These are phyloP conservation scores for Fusarium protoensiforme DNA, from an alignment of 2,329 filamentous ascomycete species.

Conservation along the genomic window DNA sequence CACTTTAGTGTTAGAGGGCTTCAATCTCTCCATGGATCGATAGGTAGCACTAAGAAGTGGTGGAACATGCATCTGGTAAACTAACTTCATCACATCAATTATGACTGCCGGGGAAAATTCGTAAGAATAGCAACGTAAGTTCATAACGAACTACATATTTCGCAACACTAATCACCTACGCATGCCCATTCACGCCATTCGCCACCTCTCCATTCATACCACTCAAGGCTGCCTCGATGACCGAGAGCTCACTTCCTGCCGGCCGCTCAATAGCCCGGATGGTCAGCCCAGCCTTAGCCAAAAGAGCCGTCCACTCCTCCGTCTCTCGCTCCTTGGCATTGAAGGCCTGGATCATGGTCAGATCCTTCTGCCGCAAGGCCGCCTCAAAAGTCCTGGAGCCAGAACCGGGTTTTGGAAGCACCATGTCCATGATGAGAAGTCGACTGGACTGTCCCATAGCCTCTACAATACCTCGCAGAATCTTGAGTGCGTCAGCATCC, in stretches of 20 bases:
- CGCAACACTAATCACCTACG: not conserved
- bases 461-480: slow-evolving; percentile 32
- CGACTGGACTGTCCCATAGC: slow-evolving; percentile 8
- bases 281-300: slow-evolving; percentile 8
- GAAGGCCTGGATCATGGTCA: slow-evolving; percentile 38
- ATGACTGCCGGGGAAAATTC: rapidly evolving
- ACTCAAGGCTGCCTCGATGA: slow-evolving; percentile 14
- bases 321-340: slow-evolving; percentile 25
- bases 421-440: slow-evolving; percentile 37
- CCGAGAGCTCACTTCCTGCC: slow-evolving; percentile 23
- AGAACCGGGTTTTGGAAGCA: slow-evolving; percentile 25
- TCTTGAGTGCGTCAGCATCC: slow-evolving; percentile 46
- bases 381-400: slow-evolving; percentile 10
- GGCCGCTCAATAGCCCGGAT: slow-evolving; percentile 19
- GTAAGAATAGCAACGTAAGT: not conserved
- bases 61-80: not conserved
- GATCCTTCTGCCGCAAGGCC: slow-evolving; percentile 23
- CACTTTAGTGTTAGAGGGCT: not conserved
- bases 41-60: not conserved
- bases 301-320: slow-evolving; percentile 20
- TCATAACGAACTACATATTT: not conserved
- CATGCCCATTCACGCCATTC: not conserved
- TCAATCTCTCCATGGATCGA: not conserved
- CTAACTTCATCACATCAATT: not conserved
- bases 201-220: not conserved